phyloP scores from a whole-genome alignment of 139 green algal genomes.

The Chlorella sp. region DNA sequence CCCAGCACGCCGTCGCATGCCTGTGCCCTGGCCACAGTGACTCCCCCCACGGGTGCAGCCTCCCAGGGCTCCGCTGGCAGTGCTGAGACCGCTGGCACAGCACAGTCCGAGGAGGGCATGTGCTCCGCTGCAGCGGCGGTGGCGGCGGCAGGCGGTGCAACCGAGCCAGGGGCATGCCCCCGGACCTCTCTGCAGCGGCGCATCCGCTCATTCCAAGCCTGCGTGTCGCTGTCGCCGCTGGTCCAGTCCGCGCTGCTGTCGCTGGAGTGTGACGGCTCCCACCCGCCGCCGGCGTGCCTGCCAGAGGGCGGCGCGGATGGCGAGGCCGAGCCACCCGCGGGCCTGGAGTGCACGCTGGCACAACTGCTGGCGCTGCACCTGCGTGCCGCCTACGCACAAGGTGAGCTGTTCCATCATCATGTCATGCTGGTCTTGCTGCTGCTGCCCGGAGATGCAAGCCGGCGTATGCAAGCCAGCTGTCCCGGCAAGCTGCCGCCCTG shows the following conservation, averaged over 20 bases:
- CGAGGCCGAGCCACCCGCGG: neutral
- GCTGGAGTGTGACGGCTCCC: neutral
- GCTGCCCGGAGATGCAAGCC: neutral
- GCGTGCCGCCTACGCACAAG: neutral
- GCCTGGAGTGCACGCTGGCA: slow-evolving; percentile 5
- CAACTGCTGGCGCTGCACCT: slow-evolving; percentile 32
- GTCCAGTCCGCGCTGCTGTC: slow-evolving; percentile 16
- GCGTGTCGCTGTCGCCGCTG: neutral
- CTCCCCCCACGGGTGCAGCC: no score
- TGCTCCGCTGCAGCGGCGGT: no score
- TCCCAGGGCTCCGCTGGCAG: no score
- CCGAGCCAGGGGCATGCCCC: no score
- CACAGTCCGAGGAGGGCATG: no score
- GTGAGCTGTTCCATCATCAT: neutral
- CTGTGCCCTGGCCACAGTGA: no score
- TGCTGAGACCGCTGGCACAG: no score
- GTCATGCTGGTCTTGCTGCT: neutral
- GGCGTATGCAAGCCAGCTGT: no score
- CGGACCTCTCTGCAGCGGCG: neutral
- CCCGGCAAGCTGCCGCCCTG: no score
- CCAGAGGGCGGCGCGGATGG: neutral
- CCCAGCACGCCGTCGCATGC: no score
- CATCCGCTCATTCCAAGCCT: neutral
- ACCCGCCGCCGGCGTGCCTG: neutral
- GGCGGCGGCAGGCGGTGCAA: no score